These are phyloP conservation scores for Cercophora newfieldiana DNA, from an alignment of 495 filamentous ascomycete genomes.

Conservation along the genomic window DNA sequence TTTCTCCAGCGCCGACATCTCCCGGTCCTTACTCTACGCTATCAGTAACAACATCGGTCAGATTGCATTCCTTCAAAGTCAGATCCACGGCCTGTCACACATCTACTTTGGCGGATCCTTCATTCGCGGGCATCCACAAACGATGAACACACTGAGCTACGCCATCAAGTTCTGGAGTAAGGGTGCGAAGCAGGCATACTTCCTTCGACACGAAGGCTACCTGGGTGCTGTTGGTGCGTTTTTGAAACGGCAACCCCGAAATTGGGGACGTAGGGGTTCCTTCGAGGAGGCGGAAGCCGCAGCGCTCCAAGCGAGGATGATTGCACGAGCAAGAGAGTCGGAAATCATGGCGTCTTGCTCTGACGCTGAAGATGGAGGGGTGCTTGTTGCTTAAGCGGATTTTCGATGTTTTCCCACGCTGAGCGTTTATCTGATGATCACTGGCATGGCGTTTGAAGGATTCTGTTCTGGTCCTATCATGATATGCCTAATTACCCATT, in stretches of 20 bases:
- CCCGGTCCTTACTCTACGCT: conserved; percentile 72
- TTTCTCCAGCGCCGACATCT: conserved; percentile 53
- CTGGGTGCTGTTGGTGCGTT: conserved; percentile 96
- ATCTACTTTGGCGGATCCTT: conserved; percentile 98
- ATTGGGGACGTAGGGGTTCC: conserved; percentile 88
- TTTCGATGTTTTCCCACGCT: background rate
- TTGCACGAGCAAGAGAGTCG: background rate
- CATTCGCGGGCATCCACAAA: conserved; percentile 93
- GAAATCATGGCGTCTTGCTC: background rate
- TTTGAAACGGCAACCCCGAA: conserved; percentile 81
- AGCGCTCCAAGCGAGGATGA: conserved; percentile 14
- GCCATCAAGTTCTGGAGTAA: conserved; percentile 98
- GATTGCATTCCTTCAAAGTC: conserved; percentile 91
- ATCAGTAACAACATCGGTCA: conserved; percentile 95
- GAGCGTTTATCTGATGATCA: background rate
- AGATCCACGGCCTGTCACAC: conserved; percentile 83
- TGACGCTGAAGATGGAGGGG: background rate
- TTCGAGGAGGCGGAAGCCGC: conserved; percentile 46
- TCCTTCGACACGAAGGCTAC: conserved; percentile 93
- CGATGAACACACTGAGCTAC: conserved; percentile 93
- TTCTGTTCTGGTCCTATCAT: background rate
- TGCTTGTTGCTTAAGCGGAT: conserved; percentile 1
- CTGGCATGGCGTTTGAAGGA: conserved; percentile 8
- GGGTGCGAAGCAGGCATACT: conserved; percentile 92
- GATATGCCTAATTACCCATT: background rate